A percentile compares a stretch with the other conserved stretches of the same genome.
These are phyloP conservation scores for Ceratocystis lukuohia DNA, from an alignment of 2,329 filamentous ascomycete genomes.

Conservation along the genomic window DNA sequence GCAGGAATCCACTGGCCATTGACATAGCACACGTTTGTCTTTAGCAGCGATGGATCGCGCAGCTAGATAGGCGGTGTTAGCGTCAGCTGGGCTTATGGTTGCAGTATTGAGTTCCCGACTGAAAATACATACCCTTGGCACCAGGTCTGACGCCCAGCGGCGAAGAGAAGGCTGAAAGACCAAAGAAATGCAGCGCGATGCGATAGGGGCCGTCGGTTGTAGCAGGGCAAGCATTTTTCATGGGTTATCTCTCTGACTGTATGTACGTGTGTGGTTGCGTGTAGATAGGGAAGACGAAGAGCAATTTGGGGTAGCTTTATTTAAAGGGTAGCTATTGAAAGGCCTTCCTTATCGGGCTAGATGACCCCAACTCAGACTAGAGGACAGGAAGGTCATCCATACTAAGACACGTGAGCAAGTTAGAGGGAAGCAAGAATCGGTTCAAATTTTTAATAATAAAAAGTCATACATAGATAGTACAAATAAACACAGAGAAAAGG, in stretches of 20 bases:
- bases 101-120: neutral
- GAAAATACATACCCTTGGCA: constrained; percentile 21
- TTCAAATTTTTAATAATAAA: neutral
- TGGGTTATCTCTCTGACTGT: too few species aligned
- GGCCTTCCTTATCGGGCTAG: too few species aligned
- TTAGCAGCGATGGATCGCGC: constrained; percentile 69
- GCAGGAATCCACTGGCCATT: constrained; percentile 87
- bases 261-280: too few species aligned
- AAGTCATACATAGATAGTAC: neutral
- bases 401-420: neutral
- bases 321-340: neutral
- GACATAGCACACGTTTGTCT: constrained; percentile 68
- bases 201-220: neutral
- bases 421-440: neutral
- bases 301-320: neutral
- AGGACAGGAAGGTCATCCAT: neutral
- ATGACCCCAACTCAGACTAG: neutral
- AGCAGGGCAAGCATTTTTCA: neutral
- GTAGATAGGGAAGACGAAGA: neutral
- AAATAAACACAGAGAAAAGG: neutral
- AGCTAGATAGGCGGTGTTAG: constrained; percentile 31
- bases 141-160: constrained; percentile 8
- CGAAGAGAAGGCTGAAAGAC: neutral
- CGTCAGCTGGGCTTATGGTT: neutral
- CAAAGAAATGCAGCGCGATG: neutral